Percentiles rank a stretch among this genome's conserved stretches.
Conservation (phyloP, 2,329 filamentous ascomycete genomes). For the Blastomyces parvus region DNA sequence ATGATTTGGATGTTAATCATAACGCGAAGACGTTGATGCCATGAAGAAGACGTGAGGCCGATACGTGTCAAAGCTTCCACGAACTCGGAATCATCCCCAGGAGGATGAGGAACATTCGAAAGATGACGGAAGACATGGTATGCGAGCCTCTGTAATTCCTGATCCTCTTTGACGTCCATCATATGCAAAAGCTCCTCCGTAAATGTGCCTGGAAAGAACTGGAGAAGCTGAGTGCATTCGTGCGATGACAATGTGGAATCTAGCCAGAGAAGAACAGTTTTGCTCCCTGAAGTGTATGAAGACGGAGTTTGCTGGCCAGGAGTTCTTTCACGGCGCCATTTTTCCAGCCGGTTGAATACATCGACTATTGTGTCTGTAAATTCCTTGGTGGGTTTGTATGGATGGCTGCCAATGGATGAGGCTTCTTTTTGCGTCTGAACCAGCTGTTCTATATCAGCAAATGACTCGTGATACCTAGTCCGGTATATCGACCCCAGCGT, state of each 20-base stretch:
- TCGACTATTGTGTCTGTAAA: slow-evolving; percentile 62
- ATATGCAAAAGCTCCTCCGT: slow-evolving; percentile 93
- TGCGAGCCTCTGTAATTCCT: slow-evolving; percentile 83
- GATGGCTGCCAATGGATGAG: slow-evolving; percentile 73
- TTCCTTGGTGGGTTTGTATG: slow-evolving; percentile 68
- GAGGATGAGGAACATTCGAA: slow-evolving; percentile 85
- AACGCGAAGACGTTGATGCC: slow-evolving; percentile 91
- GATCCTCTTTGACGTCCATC: slow-evolving; percentile 99
- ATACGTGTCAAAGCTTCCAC: slow-evolving; percentile 80
- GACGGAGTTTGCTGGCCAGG: slow-evolving; percentile 89
- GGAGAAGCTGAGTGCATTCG: slow-evolving; percentile 81
- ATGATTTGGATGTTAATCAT: slow-evolving; percentile 98
- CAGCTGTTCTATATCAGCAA: slow-evolving; percentile 65
- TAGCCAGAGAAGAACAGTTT: slow-evolving; percentile 91
- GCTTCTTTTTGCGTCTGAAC: slow-evolving; percentile 67
- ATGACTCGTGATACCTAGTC: slow-evolving; percentile 89
- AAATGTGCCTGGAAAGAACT: slow-evolving; percentile 82
- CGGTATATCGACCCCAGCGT: slow-evolving; percentile 82
- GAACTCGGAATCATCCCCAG: slow-evolving; percentile 74
- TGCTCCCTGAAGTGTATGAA: slow-evolving; percentile 88
- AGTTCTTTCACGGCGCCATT: slow-evolving; percentile 74
- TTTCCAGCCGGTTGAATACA: slow-evolving; percentile 70
- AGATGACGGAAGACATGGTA: slow-evolving; percentile 96
- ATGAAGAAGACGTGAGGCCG: slow-evolving; percentile 71
- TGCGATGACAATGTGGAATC: slow-evolving; percentile 84